Conservation (phyloP, 441 rosid genomes). For the Erodium chrysanthum region DNA sequence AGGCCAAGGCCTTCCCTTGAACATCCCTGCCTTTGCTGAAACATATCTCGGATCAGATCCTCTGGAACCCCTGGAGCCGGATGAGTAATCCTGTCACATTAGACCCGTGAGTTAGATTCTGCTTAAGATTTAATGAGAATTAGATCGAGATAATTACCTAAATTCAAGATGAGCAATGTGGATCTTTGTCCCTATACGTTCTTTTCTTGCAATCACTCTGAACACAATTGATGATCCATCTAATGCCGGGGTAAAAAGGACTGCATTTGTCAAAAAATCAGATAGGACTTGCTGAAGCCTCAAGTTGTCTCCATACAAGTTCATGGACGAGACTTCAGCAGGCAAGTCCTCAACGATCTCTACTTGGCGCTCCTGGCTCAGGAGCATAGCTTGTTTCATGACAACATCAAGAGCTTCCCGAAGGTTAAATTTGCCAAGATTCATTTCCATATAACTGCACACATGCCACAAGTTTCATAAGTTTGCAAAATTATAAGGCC, state of each 20-base stretch:
- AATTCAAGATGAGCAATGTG: constrained; percentile 65
- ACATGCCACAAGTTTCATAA: constrained; percentile 11
- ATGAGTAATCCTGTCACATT: constrained; percentile 38
- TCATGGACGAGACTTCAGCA: constrained; percentile 38
- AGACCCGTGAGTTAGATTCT: not conserved
- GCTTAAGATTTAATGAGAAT: no score
- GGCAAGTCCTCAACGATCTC: constrained; percentile 42
- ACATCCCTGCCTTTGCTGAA: constrained; percentile 35
- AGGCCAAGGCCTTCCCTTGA: constrained; percentile 80
- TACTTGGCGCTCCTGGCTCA: constrained; percentile 47
- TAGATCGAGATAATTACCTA: constrained; percentile 26
- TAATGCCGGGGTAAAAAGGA: constrained; percentile 47
- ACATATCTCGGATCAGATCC: constrained; percentile 55
- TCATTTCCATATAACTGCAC: constrained; percentile 52
- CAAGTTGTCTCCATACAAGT: constrained; percentile 54
- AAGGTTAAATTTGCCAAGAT: constrained; percentile 41
- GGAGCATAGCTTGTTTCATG: constrained; percentile 47
- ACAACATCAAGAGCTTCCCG: constrained; percentile 51
- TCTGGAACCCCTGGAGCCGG: constrained; percentile 78
- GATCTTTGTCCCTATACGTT: constrained; percentile 49
- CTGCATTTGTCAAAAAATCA: constrained; percentile 42
- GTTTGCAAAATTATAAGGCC: not conserved
- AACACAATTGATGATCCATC: constrained; percentile 45
- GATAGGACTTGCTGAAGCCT: constrained; percentile 82
- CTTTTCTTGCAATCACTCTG: constrained; percentile 35